Evolutionary conservation across 495 filamentous ascomycete genomes (phyloP).

Genomic region (Podospora pseudopauciseta): DNA sequence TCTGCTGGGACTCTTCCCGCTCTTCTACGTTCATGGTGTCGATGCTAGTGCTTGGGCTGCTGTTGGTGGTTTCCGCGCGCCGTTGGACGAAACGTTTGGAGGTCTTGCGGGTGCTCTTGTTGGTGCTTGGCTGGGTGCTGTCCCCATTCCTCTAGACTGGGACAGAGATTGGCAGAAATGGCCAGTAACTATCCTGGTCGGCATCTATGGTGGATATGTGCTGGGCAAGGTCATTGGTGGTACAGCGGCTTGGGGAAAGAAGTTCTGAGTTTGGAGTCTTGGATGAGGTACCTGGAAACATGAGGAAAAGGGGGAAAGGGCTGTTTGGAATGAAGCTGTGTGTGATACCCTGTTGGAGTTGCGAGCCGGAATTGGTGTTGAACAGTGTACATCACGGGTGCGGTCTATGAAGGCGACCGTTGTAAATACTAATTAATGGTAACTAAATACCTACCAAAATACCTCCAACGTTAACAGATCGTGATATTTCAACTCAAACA

Average conservation of each 20-base stretch:
- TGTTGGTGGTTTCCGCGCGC: constrained; percentile 52
- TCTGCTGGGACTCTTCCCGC: constrained; percentile 64
- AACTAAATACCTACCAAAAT: background rate
- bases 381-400: background rate
- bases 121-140: constrained; percentile 72
- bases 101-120: constrained; percentile 59
- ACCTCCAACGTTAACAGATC: background rate
- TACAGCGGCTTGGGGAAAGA: constrained; percentile 38
- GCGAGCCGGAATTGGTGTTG: background rate
- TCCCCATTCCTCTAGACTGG: constrained; percentile 96
- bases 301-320: background rate
- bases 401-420: background rate
- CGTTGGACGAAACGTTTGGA: constrained; percentile 66
- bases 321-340: background rate
- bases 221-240: constrained; percentile 39
- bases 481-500: background rate
- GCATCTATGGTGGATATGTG: constrained; percentile 41
- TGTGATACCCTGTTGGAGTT: constrained; percentile 4
- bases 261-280: constrained; percentile 22
- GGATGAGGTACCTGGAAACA: background rate
- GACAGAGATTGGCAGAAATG: constrained; percentile 95
- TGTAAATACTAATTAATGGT: background rate
- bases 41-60: constrained; percentile 70
- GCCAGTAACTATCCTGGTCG: constrained; percentile 75
- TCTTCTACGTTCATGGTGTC: constrained; percentile 83